These are phyloP conservation scores for Suillus subalutaceus DNA, from an alignment of 768 basidiomycete species.

Conservation along the genomic window DNA sequence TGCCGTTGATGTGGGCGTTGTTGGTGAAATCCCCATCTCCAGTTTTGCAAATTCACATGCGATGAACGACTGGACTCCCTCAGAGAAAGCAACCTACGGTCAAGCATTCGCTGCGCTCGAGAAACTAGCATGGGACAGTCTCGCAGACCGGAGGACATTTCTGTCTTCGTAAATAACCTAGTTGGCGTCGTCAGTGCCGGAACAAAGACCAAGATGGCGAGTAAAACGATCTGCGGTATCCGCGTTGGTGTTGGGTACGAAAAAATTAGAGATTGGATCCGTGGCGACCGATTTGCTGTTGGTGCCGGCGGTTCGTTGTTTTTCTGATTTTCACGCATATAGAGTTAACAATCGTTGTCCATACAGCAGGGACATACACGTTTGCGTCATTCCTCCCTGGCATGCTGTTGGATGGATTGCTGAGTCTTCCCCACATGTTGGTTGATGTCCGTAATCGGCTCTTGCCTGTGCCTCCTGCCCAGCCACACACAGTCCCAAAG, in stretches of 20 bases:
- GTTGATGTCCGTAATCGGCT: conserved; percentile 65
- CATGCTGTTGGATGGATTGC: conserved; percentile 60
- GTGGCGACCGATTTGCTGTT: conserved; percentile 69
- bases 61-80: conserved; percentile 74
- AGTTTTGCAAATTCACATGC: conserved; percentile 43
- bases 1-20: conserved; percentile 71
- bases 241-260: conserved; percentile 43
- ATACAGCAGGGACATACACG: conserved; percentile 68
- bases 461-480: conserved; percentile 49
- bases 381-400: conserved; percentile 72
- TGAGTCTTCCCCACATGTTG: conserved; percentile 68
- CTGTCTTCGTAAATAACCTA: conserved; percentile 60
- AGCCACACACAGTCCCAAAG: conserved; percentile 32
- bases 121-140: conserved; percentile 38
- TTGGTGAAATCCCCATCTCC: conserved; percentile 31
- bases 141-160: conserved; percentile 58
- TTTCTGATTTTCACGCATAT: conserved; percentile 3
- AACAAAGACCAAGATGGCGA: conserved; percentile 38
- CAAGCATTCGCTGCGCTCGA: conserved; percentile 59
- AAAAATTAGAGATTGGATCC: conserved; percentile 55
- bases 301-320: conserved; percentile 74
- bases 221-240: conserved; percentile 46
- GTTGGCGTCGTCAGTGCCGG: conserved; percentile 64
- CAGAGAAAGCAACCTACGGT: conserved; percentile 75
- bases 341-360: conserved; percentile 16